A percentile compares a stretch with the other conserved stretches of the same genome.
Conservation (phyloP, 1,284 basidiomycete species). For the Serendipita sp. region DNA sequence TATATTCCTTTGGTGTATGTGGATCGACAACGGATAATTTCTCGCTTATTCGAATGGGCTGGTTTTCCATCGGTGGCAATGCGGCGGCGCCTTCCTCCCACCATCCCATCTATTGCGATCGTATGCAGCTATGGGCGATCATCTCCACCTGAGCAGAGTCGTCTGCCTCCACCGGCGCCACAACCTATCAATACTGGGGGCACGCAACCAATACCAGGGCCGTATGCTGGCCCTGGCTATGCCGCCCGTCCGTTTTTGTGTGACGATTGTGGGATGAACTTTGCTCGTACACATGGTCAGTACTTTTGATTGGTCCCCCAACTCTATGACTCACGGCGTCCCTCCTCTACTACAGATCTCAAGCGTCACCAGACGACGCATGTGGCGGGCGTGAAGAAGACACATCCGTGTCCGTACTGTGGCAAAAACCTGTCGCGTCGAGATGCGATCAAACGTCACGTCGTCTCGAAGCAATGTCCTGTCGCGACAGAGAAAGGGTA, state of each 20-base stretch:
- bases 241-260: slow-evolving; percentile 1
- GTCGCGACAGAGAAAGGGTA: neutral
- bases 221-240: neutral
- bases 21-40: too few relatives aligned
- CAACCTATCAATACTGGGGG: neutral
- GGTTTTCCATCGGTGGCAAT: too few relatives aligned
- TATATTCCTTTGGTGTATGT: neutral
- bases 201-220: neutral
- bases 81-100: neutral
- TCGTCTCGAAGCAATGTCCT: slow-evolving; percentile 16
- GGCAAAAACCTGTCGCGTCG: slow-evolving; percentile 56
- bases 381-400: slow-evolving; percentile 10
- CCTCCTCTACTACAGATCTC: neutral
- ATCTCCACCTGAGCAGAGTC: neutral
- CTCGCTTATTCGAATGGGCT: too few relatives aligned
- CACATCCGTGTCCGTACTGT: slow-evolving; percentile 50
- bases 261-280: slow-evolving; percentile 4
- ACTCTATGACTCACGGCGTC: neutral
- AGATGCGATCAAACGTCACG: slow-evolving; percentile 41
- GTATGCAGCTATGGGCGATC: slow-evolving; percentile 3
- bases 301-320: neutral
- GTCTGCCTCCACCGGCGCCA: neutral
- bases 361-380: slow-evolving; percentile 5
- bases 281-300: slow-evolving; percentile 3
- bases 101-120: neutral